These are phyloP conservation scores for Suhomyces ambrosiae DNA, from an alignment of 1,139 yeast genomes.

Conservation along the genomic window DNA sequence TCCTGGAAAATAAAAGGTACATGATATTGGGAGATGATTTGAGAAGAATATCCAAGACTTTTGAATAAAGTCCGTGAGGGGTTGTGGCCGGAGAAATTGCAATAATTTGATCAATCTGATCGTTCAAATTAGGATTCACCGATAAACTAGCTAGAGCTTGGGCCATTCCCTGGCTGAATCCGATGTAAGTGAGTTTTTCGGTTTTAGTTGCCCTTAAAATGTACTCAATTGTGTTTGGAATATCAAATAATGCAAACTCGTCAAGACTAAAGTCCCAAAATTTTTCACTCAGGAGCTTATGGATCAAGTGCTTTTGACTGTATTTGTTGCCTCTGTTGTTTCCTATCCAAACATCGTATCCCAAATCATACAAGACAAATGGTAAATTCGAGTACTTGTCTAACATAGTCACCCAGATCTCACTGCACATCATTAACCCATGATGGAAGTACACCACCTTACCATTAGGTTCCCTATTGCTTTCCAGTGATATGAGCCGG, in stretches of 20 bases:
- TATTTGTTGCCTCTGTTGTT: slow-evolving; percentile 90
- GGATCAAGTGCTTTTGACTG: slow-evolving; percentile 51
- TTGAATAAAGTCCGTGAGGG: slow-evolving; percentile 80
- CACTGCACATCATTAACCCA: slow-evolving; percentile 89
- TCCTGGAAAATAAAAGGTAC: slow-evolving; percentile 72
- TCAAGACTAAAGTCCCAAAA: slow-evolving; percentile 53
- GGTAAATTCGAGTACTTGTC: slow-evolving; percentile 70
- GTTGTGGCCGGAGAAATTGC: slow-evolving; percentile 95
- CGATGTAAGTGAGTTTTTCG: slow-evolving; percentile 65
- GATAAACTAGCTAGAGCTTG: slow-evolving; percentile 84
- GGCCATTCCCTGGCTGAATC: slow-evolving; percentile 91
- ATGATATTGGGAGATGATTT: slow-evolving; percentile 79
- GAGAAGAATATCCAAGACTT: slow-evolving; percentile 72
- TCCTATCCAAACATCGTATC: slow-evolving; percentile 93
- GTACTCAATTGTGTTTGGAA: slow-evolving; percentile 47
- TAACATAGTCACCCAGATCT: slow-evolving; percentile 80
- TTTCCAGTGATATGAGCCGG: slow-evolving; percentile 21
- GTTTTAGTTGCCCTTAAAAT: slow-evolving; percentile 29
- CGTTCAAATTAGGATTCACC: slow-evolving; percentile 67
- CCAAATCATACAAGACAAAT: slow-evolving; percentile 70
- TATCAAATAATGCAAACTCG: slow-evolving; percentile 51
- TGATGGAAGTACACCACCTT: slow-evolving; percentile 82
- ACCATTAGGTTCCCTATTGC: slow-evolving; percentile 22
- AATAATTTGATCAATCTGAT: slow-evolving; percentile 68
- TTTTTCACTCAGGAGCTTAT: slow-evolving; percentile 38